Percentiles rank a stretch among this genome's conserved stretches.
These are phyloP conservation scores for Nicotiana sylvestris DNA, from an alignment of 257 asterid species.

Conservation along the genomic window DNA sequence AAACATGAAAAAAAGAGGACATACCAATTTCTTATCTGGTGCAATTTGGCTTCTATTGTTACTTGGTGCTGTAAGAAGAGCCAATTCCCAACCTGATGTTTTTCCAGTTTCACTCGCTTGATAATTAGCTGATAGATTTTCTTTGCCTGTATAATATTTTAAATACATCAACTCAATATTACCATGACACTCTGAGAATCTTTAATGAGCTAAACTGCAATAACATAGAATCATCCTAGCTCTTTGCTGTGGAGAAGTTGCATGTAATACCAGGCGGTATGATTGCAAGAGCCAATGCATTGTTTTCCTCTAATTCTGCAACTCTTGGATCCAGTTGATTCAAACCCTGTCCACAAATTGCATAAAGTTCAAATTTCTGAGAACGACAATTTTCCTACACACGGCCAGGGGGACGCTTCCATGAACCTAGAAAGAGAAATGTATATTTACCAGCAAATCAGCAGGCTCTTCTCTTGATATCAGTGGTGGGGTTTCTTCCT, in stretches of 20 bases:
- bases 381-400: background rate
- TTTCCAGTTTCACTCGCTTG: conserved; percentile 35
- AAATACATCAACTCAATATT: background rate
- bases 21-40: conserved; percentile 42
- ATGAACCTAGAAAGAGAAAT: background rate
- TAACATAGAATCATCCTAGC: background rate
- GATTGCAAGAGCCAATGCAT: conserved; percentile 79
- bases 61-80: conserved; percentile 72
- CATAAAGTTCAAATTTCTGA: background rate
- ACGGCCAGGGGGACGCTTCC: background rate
- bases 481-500: conserved; percentile 26
- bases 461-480: conserved; percentile 37
- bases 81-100: conserved; percentile 79
- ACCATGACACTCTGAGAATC: background rate
- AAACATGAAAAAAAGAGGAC: background rate
- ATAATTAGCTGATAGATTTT: conserved; percentile 16
- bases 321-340: conserved; percentile 47
- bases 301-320: conserved; percentile 51
- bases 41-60: conserved; percentile 38
- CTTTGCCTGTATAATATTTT: conserved; percentile 32
- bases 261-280: conserved; percentile 50
- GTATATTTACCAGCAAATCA: conserved; percentile 57
- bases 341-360: conserved; percentile 37
- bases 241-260: background rate
- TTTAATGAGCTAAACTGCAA: background rate